Evolutionary conservation across 1,139 yeast species (phyloP), one percentile per base, ranked within the genome.

Genomic region (Zygosaccharomyces sapae): DNA sequence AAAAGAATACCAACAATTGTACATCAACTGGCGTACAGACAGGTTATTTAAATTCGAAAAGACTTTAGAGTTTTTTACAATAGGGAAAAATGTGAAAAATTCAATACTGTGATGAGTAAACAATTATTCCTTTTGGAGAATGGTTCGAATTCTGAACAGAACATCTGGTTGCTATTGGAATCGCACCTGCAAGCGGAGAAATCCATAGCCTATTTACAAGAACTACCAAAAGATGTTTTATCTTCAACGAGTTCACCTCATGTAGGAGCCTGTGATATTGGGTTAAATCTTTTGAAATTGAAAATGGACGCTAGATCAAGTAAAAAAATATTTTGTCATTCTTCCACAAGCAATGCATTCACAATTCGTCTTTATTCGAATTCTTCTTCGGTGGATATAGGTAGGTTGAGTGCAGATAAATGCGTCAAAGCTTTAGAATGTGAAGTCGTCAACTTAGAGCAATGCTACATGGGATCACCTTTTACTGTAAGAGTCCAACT

Each of bases 401-500:
- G 55, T 35, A 51, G 61, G 41, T 58, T 55, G 18, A 53, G 63
- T 12, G 68, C 61, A 20, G 40, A 18, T 13, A 24, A 19, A 10
- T 37, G 37, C 16, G 33, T 16, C 4, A 35, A 18, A n/a, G 20
- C 38, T 12, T 3, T 43, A 7, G 44, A 38, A 9, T 48, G 38
- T 10, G 33, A 30, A 7, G 35, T 41, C 10, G 13, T 7, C 10
- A 20, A 29, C 5, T n/a, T 18, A 6, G 24, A 13, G 20, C 25
- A 34, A n/a, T 45, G 27, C 8, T 22, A 37, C 29, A 12, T 36
- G 8, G 45, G 39, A 7, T 43, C 51, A 12, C 38, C 39, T 2
- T 76, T 0, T 86, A 74, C 56, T 67, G 76, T 31, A 63, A 69
- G 34, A 86, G 86, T 55, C 95, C 95, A 0, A 88, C 85, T 54